Base-by-base conservation (phyloP, 108 stramenopile species). In the Seminavis robusta region DNA sequence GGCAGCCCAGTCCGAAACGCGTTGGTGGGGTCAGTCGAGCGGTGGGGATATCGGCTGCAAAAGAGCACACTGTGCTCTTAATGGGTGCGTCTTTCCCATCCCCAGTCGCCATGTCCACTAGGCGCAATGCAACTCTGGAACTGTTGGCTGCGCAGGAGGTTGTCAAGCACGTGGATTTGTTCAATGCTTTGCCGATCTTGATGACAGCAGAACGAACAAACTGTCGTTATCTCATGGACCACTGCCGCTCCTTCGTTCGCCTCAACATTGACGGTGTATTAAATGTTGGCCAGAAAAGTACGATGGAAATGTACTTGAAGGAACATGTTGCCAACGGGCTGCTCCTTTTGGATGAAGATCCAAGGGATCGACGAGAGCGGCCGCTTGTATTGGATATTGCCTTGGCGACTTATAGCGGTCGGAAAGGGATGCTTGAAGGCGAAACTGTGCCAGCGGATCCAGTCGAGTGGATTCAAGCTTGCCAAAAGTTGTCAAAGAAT, bases 211-310 rank as follows among this genome's bases (percentile, higher is more conserved):
- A 77, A 23, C 71, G 83, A 26, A 67, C 70, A 16, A 48, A 70
- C 55, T 61, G 46, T 37, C 17, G 38, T 1, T 47, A 42, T 29
- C 61, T 92, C 19, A 61, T 67, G 11, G 55, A 68, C 5, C 79
- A 82, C 51, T 92, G 90, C 49, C 41, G 69, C 15, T 58, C 81
- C 43, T 92, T 92, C 56, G 52, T 88, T 28, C 52, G 67, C 1
- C 51, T 59, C 38, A 92, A 92, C 65, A 61, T 92, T 20, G 90
- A 88, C 71, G 90, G 81, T 34, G 90, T 92, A 4, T 51, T 92
- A 33, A 76, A 83, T 24, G 54, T 82, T 31, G 78, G 59, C 8
- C 79, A 76, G 38, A 81, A 71, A 32, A 60, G 63, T 23, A 83
- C 73, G 19, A 51, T 88, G 43, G 69, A 79, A 31, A 51, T 61